Conservation (phyloP, 164 flowering plant genomes). For the Magnolia officinalis region DNA sequence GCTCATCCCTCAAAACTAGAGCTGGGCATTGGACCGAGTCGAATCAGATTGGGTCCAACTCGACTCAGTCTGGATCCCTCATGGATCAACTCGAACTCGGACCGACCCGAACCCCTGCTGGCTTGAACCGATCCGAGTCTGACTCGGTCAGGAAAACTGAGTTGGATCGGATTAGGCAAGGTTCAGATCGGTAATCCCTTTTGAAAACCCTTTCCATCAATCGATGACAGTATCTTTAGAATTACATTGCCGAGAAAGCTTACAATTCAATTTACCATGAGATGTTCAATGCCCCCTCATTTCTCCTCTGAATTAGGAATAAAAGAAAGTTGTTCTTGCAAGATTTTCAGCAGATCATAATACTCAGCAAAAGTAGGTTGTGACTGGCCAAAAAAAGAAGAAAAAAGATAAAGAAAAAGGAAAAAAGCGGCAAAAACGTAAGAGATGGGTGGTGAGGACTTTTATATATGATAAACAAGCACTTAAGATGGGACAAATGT, state of each 20-base stretch:
- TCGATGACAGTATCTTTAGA: background rate
- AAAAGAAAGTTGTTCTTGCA: conserved; percentile 72
- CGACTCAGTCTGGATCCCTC: no score
- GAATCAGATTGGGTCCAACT: no score
- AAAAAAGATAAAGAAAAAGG: background rate
- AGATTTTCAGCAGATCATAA: conserved; percentile 61
- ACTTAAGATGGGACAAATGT: conserved; percentile 2
- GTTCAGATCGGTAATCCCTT: background rate
- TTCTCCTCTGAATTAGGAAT: conserved; percentile 21
- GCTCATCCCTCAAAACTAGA: no score
- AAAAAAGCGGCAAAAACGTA: background rate
- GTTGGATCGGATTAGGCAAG: no score
- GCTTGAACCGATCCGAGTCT: no score
- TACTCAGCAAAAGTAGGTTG: conserved; percentile 70
- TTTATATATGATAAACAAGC: background rate
- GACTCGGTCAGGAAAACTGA: no score
- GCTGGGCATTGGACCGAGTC: no score
- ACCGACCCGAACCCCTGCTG: no score
- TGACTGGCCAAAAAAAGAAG: conserved; percentile 36
- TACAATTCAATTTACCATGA: background rate
- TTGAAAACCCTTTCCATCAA: background rate
- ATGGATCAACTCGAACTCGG: no score
- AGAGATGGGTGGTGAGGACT: background rate
- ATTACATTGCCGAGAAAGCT: background rate
- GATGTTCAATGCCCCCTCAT: background rate